Evolutionary conservation across 768 basidiomycete genomes (phyloP).

Genomic region (Austroboletus eburneus): DNA sequence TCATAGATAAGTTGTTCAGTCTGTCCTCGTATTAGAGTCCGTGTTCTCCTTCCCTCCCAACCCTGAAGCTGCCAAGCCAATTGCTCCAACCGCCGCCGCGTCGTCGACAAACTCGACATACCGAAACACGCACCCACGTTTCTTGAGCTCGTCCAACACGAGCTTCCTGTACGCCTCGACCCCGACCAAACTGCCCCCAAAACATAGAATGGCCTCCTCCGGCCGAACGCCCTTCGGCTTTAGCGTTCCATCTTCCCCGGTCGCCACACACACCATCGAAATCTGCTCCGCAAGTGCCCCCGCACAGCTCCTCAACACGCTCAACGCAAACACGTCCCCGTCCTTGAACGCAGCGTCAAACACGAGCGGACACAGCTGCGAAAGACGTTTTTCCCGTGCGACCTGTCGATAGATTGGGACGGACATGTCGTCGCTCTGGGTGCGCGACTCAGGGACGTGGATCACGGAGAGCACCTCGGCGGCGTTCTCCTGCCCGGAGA

Average conservation of each 20-base stretch:
- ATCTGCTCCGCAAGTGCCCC: conserved; percentile 56
- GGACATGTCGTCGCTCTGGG: conserved; percentile 13
- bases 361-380: conserved; percentile 70
- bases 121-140: conserved; percentile 59
- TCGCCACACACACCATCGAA: conserved; percentile 36
- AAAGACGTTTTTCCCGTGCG: conserved; percentile 69
- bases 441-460: conserved; percentile 55
- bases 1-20: no score
- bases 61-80: conserved; percentile 40
- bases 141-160: conserved; percentile 50
- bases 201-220: conserved; percentile 57
- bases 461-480: conserved; percentile 64
- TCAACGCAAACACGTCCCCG: conserved; percentile 58
- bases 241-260: conserved; percentile 35
- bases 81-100: conserved; percentile 61
- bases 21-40: no score
- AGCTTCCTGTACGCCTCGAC: conserved; percentile 54
- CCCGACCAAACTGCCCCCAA: conserved; percentile 77
- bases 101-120: conserved; percentile 67
- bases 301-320: conserved; percentile 52
- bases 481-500: conserved; percentile 38
- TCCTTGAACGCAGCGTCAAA: conserved; percentile 73
- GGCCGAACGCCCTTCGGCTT: conserved; percentile 44
- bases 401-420: conserved; percentile 28
- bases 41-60: no score